Evolutionary conservation across 2,329 filamentous ascomycete species (phyloP), one percentile per base, ranked within the genome.

Genomic region (Pleomassaria siparia): DNA sequence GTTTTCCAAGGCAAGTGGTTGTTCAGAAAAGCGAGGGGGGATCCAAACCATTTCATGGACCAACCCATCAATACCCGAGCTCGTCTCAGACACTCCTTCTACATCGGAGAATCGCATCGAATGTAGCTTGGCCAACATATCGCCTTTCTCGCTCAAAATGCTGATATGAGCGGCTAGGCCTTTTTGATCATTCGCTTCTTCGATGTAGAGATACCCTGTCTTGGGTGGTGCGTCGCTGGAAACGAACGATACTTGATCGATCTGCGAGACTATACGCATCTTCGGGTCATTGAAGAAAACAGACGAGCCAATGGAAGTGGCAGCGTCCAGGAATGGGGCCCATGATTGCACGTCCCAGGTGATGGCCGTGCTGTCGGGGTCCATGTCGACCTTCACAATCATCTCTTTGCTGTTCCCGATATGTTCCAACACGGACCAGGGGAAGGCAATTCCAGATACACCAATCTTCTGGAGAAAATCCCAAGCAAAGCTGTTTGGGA

Each of bases 301-400:
- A 0, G 70, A 68, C 0, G 73, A 74, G 2, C 71, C 72, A 3
- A 76, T 63, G 0, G 74, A 76, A 0, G 72, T 74, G 1, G 73
- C 73, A 2, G 73, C 67, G 46, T 76, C 73, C 2, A 76, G 54
- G 11, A 74, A 59, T 0, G 73, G 66, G 4, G 72, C 71, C 71
- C 69, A 74, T 2, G 69, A 73, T 0, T 46, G 18, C 1, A 42
- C 13, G 21, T 70, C 59, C 68, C 69, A 72, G 2, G 53, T 28
- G 12, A 61, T 21, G 4, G 37, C 21, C 1, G 40, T 32, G 11
- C 40, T 44, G 2, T 58, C 50, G 0, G 68, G 70, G 25, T 58
- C 58, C 37, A 66, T 59, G 40, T 75, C 72, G 15, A 76, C 70
- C 11, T 57, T 59, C 4, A 69, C 71, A 11, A 76, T 56, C 72